Conservation (phyloP, 106 monocot genomes). For the Iris macrosiphon region DNA sequence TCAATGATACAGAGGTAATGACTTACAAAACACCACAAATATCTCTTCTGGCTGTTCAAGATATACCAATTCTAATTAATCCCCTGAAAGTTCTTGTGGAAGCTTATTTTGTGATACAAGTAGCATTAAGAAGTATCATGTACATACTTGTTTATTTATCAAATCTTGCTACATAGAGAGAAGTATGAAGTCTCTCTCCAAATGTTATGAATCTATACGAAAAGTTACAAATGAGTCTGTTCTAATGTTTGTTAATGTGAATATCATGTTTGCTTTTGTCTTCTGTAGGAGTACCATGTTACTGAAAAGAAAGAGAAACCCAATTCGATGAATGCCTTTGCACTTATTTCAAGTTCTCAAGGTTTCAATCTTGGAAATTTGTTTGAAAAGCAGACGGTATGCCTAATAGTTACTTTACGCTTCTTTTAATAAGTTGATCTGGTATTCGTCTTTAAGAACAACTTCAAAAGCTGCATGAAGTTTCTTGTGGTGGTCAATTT, state of each 20-base stretch:
- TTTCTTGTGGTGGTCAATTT: no score
- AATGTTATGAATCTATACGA: neutral
- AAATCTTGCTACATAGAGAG: neutral
- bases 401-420: slow-evolving; percentile 1
- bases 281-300: slow-evolving; percentile 59
- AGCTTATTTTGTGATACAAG: neutral
- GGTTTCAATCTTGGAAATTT: slow-evolving; percentile 86
- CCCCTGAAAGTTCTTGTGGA: neutral
- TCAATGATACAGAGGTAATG: slow-evolving; percentile 72
- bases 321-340: slow-evolving; percentile 90
- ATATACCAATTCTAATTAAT: neutral
- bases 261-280: slow-evolving; percentile 3
- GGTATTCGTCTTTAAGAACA: neutral
- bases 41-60: neutral
- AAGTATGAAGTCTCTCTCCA: neutral
- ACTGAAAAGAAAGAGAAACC: slow-evolving; percentile 84
- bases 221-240: neutral
- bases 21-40: neutral
- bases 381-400: slow-evolving; percentile 74
- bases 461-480: neutral
- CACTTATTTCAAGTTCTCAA: slow-evolving; percentile 76
- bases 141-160: neutral
- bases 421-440: neutral
- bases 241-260: neutral
- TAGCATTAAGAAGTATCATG: neutral